These are phyloP conservation scores for Leishmania lainsoni DNA, from an alignment of 208 protist genomes.

Conservation along the genomic window DNA sequence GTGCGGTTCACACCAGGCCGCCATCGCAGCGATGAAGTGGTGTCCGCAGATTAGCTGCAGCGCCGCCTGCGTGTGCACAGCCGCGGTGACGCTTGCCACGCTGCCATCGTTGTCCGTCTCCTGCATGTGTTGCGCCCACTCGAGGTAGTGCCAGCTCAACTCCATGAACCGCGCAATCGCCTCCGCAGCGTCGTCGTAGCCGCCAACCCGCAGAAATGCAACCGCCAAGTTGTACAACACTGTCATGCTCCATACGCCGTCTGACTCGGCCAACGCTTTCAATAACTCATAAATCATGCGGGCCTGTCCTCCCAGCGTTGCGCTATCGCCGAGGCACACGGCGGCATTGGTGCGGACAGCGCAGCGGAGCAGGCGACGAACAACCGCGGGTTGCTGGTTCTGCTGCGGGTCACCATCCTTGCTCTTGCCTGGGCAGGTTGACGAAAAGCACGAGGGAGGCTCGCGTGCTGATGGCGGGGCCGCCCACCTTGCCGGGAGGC, in stretches of 20 bases:
- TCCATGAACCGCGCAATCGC: constrained; percentile 79
- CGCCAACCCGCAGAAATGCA: constrained; percentile 41
- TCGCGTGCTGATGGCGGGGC: background rate
- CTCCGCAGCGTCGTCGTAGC: constrained; percentile 76
- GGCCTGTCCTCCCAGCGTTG: constrained; percentile 19
- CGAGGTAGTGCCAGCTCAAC: constrained; percentile 52
- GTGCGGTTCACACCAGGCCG: constrained; percentile 59
- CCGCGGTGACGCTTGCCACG: background rate
- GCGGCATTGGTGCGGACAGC: constrained; percentile 28
- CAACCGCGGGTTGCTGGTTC: background rate
- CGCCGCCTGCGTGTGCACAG: constrained; percentile 28
- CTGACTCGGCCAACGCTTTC: constrained; percentile 42
- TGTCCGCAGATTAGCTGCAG: constrained; percentile 73
- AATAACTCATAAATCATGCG: constrained; percentile 38
- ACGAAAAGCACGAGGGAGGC: constrained; percentile 1
- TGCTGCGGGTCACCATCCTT: background rate
- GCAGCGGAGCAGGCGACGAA: constrained; percentile 21
- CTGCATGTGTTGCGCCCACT: constrained; percentile 3
- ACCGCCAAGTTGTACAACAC: constrained; percentile 84
- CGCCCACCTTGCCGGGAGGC: background rate
- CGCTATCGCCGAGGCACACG: constrained; percentile 24
- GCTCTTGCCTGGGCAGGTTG: background rate
- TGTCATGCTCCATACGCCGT: constrained; percentile 51
- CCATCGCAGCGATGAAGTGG: constrained; percentile 71
- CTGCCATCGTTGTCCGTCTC: background rate